phyloP scores from a whole-genome alignment of 139 green algal genomes.

The Chlamydomonas schloesseri region DNA sequence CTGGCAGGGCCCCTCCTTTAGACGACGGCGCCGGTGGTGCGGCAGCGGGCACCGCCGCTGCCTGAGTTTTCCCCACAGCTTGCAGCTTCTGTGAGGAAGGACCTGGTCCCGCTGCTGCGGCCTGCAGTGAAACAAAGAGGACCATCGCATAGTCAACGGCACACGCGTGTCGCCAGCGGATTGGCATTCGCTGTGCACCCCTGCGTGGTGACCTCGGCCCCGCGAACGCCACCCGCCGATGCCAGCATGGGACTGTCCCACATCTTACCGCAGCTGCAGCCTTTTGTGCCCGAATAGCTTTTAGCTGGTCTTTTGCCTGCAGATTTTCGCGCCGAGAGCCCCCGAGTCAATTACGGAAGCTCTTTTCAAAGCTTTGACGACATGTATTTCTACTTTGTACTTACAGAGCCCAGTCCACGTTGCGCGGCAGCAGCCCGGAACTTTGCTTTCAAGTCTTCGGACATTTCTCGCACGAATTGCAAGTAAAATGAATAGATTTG shows the following conservation, averaged over 20 bases:
- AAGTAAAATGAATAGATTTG: too few species aligned
- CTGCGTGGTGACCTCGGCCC: too few species aligned
- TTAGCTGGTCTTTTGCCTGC: constrained; percentile 36
- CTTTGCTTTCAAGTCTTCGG: constrained; percentile 38
- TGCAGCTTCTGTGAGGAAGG: constrained; percentile 23
- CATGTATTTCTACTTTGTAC: too few species aligned
- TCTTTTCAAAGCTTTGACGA: too few species aligned
- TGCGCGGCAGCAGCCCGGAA: constrained; percentile 32
- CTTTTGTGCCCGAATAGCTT: constrained; percentile 26
- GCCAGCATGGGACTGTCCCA: too few species aligned
- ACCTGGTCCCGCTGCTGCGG: neutral
- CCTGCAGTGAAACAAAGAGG: neutral
- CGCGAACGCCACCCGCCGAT: too few species aligned
- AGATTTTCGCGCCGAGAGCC: too few species aligned
- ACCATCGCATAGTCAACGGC: neutral
- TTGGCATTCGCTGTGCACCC: too few species aligned
- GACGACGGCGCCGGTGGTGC: neutral
- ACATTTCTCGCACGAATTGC: constrained; percentile 4
- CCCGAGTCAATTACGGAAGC: too few species aligned
- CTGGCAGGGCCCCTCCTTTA: constrained; percentile 9
- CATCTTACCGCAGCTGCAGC: constrained; percentile 28
- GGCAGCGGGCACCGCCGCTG: neutral
- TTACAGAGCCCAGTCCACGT: constrained; percentile 4
- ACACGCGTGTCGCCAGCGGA: too few species aligned
- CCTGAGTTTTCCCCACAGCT: neutral